Evolutionary conservation across 2,329 filamentous ascomycete species (phyloP).

Genomic region (Botrytis byssoidea): DNA sequence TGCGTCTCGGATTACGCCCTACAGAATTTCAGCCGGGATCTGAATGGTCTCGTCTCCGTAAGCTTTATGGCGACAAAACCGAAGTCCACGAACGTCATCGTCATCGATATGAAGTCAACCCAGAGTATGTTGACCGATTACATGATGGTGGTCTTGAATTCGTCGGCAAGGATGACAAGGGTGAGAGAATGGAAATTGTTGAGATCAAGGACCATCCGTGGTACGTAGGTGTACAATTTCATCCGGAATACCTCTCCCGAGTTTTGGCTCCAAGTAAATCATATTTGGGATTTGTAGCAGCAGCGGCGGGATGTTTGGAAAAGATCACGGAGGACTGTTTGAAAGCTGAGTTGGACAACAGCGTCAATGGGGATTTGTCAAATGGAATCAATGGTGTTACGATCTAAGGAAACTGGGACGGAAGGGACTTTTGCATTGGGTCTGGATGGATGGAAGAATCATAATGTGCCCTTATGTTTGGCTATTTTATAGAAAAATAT

Average conservation of each 20-base stretch:
- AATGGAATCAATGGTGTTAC: slow-evolving; percentile 19
- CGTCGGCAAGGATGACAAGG: slow-evolving; percentile 75
- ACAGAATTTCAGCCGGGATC: slow-evolving; percentile 64
- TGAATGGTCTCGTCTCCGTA: slow-evolving; percentile 70
- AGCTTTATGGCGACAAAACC: slow-evolving; percentile 63
- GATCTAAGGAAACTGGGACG: slow-evolving; percentile 13
- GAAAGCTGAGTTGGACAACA: slow-evolving; percentile 11
- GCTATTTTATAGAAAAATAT: slow-evolving; percentile 3
- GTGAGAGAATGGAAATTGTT: slow-evolving; percentile 77
- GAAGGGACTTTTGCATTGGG: slow-evolving; percentile 10
- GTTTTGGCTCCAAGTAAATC: slow-evolving; percentile 73
- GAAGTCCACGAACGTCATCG: slow-evolving; percentile 73
- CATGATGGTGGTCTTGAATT: slow-evolving; percentile 70
- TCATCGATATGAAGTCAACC: slow-evolving; percentile 90
- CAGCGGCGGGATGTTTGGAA: slow-evolving; percentile 47
- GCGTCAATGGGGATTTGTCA: slow-evolving; percentile 16
- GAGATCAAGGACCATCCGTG: slow-evolving; percentile 82
- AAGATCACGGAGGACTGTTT: slow-evolving; percentile 29
- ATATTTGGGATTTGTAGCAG: slow-evolving; percentile 83
- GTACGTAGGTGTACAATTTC: slow-evolving; percentile 84
- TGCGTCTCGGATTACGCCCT: slow-evolving; percentile 72
- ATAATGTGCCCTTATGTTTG: neutral
- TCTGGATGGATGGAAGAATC: slow-evolving; percentile 7
- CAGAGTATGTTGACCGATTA: slow-evolving; percentile 67
- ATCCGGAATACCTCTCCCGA: slow-evolving; percentile 79